Evolutionary conservation across 352 stramenopile species (phyloP).

Genomic region (Peronospora belbahrii): DNA sequence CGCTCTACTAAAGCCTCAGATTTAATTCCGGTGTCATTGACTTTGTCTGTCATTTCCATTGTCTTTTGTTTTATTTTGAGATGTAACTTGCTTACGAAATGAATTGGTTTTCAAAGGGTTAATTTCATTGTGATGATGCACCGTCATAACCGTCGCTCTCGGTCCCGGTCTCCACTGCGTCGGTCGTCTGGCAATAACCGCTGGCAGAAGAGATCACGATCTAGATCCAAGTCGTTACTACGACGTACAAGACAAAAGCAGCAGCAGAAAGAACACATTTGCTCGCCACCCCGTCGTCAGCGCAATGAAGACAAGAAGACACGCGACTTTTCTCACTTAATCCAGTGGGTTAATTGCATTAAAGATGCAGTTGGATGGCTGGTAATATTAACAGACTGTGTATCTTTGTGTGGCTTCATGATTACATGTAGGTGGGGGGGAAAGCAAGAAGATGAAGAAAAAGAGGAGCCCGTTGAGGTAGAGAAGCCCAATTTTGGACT

Average conservation of each 20-base stretch:
- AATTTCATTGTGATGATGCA: conserved; percentile 9
- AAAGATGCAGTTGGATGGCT: neutral
- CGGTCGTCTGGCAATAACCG: conserved; percentile 12
- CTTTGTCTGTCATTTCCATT: conserved; percentile 3
- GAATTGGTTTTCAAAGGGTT: conserved; percentile 10
- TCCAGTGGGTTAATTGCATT: conserved; percentile 31
- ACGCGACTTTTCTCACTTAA: conserved; percentile 43
- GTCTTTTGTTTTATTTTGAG: neutral
- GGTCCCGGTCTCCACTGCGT: conserved; percentile 19
- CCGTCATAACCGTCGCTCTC: conserved; percentile 6
- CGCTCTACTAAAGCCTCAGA: neutral
- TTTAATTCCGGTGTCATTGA: neutral
- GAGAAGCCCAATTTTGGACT: conserved; percentile 97
- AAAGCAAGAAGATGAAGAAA: conserved; percentile 56
- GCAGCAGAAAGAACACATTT: neutral
- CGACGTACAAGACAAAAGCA: conserved; percentile 1
- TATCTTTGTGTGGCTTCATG: neutral
- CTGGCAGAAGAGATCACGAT: conserved; percentile 11
- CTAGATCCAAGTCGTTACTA: conserved; percentile 11
- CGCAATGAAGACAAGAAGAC: conserved; percentile 38
- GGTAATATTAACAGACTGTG: neutral
- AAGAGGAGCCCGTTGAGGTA: conserved; percentile 59
- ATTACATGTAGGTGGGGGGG: conserved; percentile 50
- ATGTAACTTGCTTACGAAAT: conserved; percentile 12
- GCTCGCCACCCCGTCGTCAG: conserved; percentile 1